Percentiles rank a stretch among this genome's conserved stretches.
Conservation (phyloP, 495 filamentous ascomycete genomes). For the Aspergillus steynii region DNA sequence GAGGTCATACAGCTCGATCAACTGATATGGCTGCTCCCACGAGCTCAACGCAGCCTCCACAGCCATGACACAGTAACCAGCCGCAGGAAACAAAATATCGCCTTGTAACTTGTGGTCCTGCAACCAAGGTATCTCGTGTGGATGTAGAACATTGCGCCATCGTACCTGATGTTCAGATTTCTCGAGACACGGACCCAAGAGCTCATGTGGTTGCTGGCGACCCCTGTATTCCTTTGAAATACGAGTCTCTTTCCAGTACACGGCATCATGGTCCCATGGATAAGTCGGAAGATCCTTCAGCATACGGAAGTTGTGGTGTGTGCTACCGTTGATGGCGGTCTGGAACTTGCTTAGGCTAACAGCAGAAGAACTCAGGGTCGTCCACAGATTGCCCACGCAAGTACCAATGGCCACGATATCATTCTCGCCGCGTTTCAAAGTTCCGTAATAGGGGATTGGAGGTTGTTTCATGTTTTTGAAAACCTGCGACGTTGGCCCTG, state of each 20-base stretch:
- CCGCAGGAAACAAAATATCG: conserved; percentile 58
- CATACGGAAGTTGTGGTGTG: conserved; percentile 1
- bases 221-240: conserved; percentile 6
- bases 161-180: conserved; percentile 21
- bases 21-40: conserved; percentile 10
- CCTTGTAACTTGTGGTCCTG: conserved; percentile 39
- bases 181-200: conserved; percentile 34
- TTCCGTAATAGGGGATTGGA: conserved; percentile 38
- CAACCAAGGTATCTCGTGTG: conserved; percentile 42
- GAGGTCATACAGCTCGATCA: conserved; percentile 37
- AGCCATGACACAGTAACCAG: conserved; percentile 58
- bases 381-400: conserved; percentile 53
- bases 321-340: neutral
- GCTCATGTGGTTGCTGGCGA: conserved; percentile 22
- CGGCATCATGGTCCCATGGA: conserved; percentile 41
- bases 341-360: neutral
- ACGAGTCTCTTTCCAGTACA: conserved; percentile 42
- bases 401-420: conserved; percentile 43
- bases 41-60: conserved; percentile 46
- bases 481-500: conserved; percentile 37
- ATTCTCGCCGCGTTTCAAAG: conserved; percentile 37
- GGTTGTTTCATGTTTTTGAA: conserved; percentile 24
- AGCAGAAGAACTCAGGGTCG: conserved; percentile 30
- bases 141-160: conserved; percentile 39
- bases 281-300: conserved; percentile 43